Base-by-base conservation (phyloP, 1,284 basidiomycete genomes). In the Cystobasidium sp. region DNA sequence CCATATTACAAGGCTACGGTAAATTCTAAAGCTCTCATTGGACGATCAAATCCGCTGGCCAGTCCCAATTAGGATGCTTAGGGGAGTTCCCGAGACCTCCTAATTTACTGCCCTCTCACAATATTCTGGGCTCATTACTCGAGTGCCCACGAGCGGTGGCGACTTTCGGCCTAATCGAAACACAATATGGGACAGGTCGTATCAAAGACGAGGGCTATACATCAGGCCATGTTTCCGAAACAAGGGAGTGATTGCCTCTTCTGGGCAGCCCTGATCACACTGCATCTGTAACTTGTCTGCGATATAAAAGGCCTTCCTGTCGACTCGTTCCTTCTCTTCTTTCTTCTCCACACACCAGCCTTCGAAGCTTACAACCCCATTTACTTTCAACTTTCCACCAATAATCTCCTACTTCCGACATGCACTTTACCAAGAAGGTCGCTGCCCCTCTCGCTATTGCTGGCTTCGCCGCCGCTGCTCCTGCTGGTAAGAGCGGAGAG, bases 361-460 rank as follows among this genome's bases (percentile, higher is more conserved):
- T 49, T 44, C 31, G n/a, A 56, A 39, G 12, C 59, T 1, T 24
- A n/a, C 61, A 37, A 44, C 31, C 20, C 24, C 37, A 4, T 43
- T 53, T n/a, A 8, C 31, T 10, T 41, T 10, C 63, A 47, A 12
- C 18, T 46, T 24, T 10, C 55, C 16, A 58, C 16, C 18, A 18
- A 14, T n/a, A 58, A 22, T n/a, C 31, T n/a, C 64, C 39, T 1
- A 67, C 39, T 24, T n/a, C 31, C 61, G 66, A 41, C 39, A 73
- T 73, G 70, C 70, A 66, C 44, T 73, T 73, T 62, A 44, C 52
- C 8, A 65, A 65, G 62, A 73, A 53, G 20, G 62, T 65, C 37
- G 70, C 70, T 59, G 70, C 70, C 46, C 62, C 70, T 49, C 49
- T 73, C 20, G 70, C 70, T 22, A 62, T 73, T 22, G 61, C 70